Conservation (phyloP, 2,329 filamentous ascomycete species). For the Pestalotiopsis sp. region DNA sequence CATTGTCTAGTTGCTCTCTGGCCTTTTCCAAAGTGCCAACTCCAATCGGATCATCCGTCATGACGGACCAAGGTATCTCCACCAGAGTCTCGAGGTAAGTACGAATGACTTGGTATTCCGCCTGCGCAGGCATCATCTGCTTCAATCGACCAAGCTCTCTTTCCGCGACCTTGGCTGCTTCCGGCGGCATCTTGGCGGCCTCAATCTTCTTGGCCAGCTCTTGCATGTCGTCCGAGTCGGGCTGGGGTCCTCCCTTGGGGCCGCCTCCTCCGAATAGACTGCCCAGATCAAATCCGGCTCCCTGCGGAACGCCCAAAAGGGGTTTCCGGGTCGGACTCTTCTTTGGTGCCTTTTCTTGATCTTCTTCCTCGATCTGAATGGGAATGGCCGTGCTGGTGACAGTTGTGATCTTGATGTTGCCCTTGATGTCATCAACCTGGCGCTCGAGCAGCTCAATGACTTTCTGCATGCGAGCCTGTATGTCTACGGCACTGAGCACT, state of each 20-base stretch:
- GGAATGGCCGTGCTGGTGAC: conserved; percentile 70
- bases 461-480: conserved; percentile 76
- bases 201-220: conserved; percentile 89
- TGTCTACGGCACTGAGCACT: conserved; percentile 78
- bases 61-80: conserved; percentile 89
- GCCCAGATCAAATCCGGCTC: conserved; percentile 33
- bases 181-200: conserved; percentile 77
- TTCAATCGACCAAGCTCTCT: conserved; percentile 84
- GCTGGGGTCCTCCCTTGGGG: conserved; percentile 65
- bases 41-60: conserved; percentile 85
- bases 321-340: conserved; percentile 34
- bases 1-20: conserved; percentile 88
- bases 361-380: conserved; percentile 58
- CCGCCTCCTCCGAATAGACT: conserved; percentile 50
- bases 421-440: conserved; percentile 83
- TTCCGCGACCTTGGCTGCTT: conserved; percentile 88
- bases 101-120: conserved; percentile 91
- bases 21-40: conserved; percentile 77
- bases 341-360: conserved; percentile 50
- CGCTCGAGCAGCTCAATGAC: conserved; percentile 83
- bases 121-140: conserved; percentile 95
- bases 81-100: conserved; percentile 93
- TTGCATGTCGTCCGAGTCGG: conserved; percentile 87
- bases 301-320: conserved; percentile 24
- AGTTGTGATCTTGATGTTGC: conserved; percentile 82